Base-by-base conservation (phyloP, 2,329 filamentous ascomycete genomes). In the Penicillium italicum region DNA sequence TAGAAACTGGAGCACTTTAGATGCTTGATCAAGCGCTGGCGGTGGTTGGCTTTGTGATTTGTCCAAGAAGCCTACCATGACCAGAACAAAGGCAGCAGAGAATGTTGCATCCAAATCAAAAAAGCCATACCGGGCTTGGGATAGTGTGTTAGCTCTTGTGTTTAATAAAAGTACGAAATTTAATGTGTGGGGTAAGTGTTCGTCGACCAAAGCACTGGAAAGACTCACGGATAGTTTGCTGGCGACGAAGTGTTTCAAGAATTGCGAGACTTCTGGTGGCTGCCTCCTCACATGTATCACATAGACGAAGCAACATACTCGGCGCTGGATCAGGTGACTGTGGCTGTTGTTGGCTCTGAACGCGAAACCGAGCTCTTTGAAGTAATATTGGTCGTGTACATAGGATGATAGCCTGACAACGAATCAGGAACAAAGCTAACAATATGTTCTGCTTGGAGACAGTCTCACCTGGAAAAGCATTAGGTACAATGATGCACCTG, bases 101-200 rank as follows among this genome's bases (percentile, higher is more conserved):
- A 65, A 65, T 12, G 60, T 63, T 20, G 63, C 62, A 4, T 64
- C 63, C 5, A 65, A 28, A 36, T 65, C 63, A 24, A 65, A 65
- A 31, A 64, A 65, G 5, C 63, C 63, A 42, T 62, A 65, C 11
- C 62, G 56, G 14, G 52, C 52, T 55, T 24, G 1, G 6, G 0
- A 11, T n/a, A 18, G 4, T 31, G 14, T 28, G 36, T 53, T n/a
- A 53, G 50, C 28, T 38, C 11, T 40, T 20, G 2, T 1, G 7
- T 30, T n/a, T 22, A n/a, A 12, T 28, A 38, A 18, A 30, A 5
- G 30, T 20, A 16, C 5, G n/a, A 38, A 22, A 20, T 6, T 5
- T 30, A 16, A 8, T n/a, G 1, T 30, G 26, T 8, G 8, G 11
- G 12, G 5, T 3, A n/a, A 12, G 14, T 8, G 6, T 4, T 11